Conservation (phyloP, 2,329 filamentous ascomycete species). For the Mariannaea sp. region DNA sequence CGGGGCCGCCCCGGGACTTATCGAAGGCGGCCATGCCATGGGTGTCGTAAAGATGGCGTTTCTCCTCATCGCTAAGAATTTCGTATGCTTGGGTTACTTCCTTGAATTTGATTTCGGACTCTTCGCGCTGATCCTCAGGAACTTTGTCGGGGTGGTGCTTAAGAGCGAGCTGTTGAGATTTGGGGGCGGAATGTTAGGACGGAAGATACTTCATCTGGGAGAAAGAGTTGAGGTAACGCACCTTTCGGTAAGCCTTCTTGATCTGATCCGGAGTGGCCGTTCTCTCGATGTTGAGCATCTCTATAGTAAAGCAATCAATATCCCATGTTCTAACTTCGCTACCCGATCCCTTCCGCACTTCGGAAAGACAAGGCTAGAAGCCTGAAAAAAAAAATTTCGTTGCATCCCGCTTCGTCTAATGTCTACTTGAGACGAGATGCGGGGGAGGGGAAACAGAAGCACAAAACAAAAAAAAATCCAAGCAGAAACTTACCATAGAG, state of each 20-base stretch:
- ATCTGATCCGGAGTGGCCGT: conserved; percentile 78
- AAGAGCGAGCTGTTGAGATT: conserved; percentile 82
- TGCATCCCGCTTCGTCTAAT: neutral
- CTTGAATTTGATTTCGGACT: conserved; percentile 93
- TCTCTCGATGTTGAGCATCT: conserved; percentile 76
- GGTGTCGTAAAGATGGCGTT: conserved; percentile 87
- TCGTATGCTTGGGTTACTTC: conserved; percentile 92
- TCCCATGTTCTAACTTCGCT: neutral
- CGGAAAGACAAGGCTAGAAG: neutral
- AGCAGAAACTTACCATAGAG: conserved; percentile 59
- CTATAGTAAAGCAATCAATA: conserved; percentile 51
- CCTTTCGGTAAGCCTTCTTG: conserved; percentile 96
- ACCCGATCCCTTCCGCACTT: neutral
- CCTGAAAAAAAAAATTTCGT: conserved; percentile 3
- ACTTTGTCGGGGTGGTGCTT: conserved; percentile 96
- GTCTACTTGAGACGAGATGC: conserved; percentile 1
- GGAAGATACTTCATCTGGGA: neutral
- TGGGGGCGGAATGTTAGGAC: conserved; percentile 20
- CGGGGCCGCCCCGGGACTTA: conserved; percentile 68
- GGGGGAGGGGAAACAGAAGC: conserved; percentile 3
- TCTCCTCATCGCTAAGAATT: conserved; percentile 94
- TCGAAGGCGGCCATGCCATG: conserved; percentile 98
- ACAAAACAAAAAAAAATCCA: conserved; percentile 2
- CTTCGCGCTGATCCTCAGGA: conserved; percentile 79
- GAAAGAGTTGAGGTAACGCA: conserved; percentile 45